Evolutionary conservation across 1,139 yeast genomes (phyloP).

Genomic region (Nematodospora anomalae): DNA sequence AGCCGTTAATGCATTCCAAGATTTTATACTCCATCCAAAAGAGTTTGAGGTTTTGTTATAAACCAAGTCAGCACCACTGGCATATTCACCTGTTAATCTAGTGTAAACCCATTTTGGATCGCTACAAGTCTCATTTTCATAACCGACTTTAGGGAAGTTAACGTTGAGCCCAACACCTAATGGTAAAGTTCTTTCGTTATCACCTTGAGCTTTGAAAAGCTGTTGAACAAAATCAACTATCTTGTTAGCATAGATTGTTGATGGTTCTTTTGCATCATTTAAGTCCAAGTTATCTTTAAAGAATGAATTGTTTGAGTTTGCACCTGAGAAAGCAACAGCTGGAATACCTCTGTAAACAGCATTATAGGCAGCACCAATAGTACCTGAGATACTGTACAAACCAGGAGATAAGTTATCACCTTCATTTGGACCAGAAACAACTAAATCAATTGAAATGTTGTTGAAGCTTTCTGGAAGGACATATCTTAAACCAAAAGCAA

Average conservation of each 20-base stretch:
- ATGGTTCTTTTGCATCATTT: constrained; percentile 31
- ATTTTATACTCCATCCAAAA: constrained; percentile 18
- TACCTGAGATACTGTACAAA: constrained; percentile 40
- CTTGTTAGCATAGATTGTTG: constrained; percentile 37
- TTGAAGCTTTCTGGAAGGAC: constrained; percentile 41
- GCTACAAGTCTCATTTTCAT: constrained; percentile 31
- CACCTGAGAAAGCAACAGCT: constrained; percentile 47
- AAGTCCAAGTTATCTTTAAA: constrained; percentile 37
- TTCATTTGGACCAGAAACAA: constrained; percentile 50
- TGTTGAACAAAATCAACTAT: constrained; percentile 33
- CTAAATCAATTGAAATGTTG: constrained; percentile 36
- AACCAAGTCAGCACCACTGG: constrained; percentile 28
- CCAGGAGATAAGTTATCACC: constrained; percentile 46
- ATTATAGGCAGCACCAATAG: constrained; percentile 47
- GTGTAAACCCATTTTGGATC: constrained; percentile 36
- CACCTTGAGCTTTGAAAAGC: constrained; percentile 33
- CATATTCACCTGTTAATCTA: constrained; percentile 37
- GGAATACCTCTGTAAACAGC: constrained; percentile 45
- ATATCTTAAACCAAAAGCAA: constrained; percentile 44
- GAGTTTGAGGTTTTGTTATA: constrained; percentile 32
- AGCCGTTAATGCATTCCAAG: constrained; percentile 22
- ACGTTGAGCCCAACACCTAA: constrained; percentile 43
- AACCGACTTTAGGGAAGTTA: constrained; percentile 44
- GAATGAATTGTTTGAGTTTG: constrained; percentile 44
- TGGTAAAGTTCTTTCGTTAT: constrained; percentile 35